phyloP scores from a whole-genome alignment of 2,329 filamentous ascomycete species.

The Ceratocystis huliohia region DNA sequence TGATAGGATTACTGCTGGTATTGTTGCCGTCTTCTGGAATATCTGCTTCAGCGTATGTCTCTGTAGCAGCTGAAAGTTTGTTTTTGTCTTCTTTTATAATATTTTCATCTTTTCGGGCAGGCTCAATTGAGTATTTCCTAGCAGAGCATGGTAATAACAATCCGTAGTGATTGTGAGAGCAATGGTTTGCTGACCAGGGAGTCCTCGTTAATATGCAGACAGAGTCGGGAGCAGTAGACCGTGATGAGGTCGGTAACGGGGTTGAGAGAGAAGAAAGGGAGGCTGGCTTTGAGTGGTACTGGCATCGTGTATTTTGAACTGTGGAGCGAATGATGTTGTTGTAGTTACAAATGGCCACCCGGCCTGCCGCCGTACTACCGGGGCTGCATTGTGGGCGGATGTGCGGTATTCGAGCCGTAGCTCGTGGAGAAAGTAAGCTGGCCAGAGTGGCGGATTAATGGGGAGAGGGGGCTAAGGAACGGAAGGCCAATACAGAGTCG shows the following conservation, averaged over 20 bases:
- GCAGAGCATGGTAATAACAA: not conserved
- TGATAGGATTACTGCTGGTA: not conserved
- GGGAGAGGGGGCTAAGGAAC: not conserved
- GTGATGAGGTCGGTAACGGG: not conserved
- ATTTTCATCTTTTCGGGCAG: not conserved
- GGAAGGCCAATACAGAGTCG: not conserved
- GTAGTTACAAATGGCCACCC: constrained; percentile 18
- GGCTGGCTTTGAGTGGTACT: not conserved
- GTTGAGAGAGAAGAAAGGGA: not conserved
- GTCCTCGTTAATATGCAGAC: not conserved
- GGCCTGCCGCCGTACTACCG: constrained; percentile 21
- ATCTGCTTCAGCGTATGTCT: not conserved
- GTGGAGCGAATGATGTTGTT: constrained; percentile 6
- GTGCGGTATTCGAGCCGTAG: constrained; percentile 22
- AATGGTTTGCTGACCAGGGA: not conserved
- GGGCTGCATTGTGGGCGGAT: constrained; percentile 21
- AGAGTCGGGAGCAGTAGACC: not conserved
- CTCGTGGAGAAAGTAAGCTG: constrained; percentile 21
- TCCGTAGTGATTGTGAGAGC: not conserved
- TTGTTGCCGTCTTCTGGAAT: not conserved
- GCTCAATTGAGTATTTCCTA: constrained; percentile 7
- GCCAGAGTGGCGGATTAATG: constrained; percentile 21
- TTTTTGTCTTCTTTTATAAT: not conserved
- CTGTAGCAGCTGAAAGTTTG: not conserved
- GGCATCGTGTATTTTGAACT: not conserved